Evolutionary conservation across 179 eudicot species (phyloP), one percentile per base, ranked within the genome.

Genomic region (Spinacia oleracea): DNA sequence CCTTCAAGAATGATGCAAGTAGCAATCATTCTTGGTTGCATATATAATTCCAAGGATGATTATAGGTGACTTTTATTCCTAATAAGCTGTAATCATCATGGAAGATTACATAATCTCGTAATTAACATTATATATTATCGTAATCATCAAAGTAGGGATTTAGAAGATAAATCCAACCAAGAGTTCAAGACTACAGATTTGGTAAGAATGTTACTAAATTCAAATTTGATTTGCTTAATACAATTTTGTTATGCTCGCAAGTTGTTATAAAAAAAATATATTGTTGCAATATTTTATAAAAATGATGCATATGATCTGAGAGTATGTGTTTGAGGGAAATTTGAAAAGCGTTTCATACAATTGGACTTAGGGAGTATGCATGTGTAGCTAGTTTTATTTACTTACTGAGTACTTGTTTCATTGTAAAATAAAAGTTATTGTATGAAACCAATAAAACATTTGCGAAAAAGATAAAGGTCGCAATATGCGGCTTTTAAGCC

Each of bases 71-170:
- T 42, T 40, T 40, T 42, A 79, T 62, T 76, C 59, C 18, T 74
- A 79, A 51, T 73, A 79, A 73, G 56, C 63, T 69, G 70, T 60
- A 43, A 9, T 56, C 10, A 25, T 42, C 59, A 59, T 56, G 50
- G 35, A 80, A 80, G 83, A 75, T 80, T 72, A 38, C 79, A 68
- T 80, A 43, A 58, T 80, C 74, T 66, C 68, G 69, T 65, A 48
- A 66, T 79, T 73, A 55, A 58, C 58, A 66, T 21, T 48, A 23
- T 42, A 55, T 74, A 25, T 23, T 74, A 74, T 74, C 21, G 21
- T 18, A 38, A 75, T 75, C 70, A 31, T 10, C 66, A 2, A 74
- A 23, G 8, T 40, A 8, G 15, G 32, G 27, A 9, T 16, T 15
- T 74, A 27, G n/a, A 34, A 73, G 21, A 73, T 35, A 21, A 32